Percentiles rank a stretch among this genome's conserved stretches.
phyloP scores from a whole-genome alignment of 2,329 filamentous ascomycete species.

The Aspergillus pseudonomiae region DNA sequence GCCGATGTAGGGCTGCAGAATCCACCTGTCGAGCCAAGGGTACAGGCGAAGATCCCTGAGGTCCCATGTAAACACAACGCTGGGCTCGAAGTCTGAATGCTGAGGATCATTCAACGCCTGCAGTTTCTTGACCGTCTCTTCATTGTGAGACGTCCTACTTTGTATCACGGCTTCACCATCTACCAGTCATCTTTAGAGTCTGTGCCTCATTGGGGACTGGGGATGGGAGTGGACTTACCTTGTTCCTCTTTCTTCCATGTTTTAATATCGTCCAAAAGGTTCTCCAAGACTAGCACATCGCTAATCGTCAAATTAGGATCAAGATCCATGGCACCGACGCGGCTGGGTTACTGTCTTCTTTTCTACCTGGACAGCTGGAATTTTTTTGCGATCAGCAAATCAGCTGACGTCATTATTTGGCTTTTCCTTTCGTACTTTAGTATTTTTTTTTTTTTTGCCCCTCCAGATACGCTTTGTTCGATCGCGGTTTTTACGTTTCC shows the following conservation, averaged over 20 bases:
- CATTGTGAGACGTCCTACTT: neutral
- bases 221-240: neutral
- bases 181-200: neutral
- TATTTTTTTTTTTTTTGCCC: neutral
- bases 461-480: neutral
- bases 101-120: conserved; percentile 54
- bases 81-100: conserved; percentile 56
- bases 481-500: neutral
- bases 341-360: neutral
- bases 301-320: conserved; percentile 1
- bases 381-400: neutral
- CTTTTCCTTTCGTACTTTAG: neutral
- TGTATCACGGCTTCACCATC: neutral
- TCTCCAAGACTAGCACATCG: neutral
- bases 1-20: conserved; percentile 63
- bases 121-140: conserved; percentile 46
- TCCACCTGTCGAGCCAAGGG: conserved; percentile 47
- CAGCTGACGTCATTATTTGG: neutral
- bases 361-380: neutral
- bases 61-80: conserved; percentile 58
- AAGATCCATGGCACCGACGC: neutral
- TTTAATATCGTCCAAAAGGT: neutral
- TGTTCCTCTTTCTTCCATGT: neutral
- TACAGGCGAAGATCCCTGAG: conserved; percentile 48
- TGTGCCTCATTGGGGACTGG: neutral